Base-by-base conservation (phyloP, 2,329 filamentous ascomycete genomes). In the Myriosclerotinia curreyana region DNA sequence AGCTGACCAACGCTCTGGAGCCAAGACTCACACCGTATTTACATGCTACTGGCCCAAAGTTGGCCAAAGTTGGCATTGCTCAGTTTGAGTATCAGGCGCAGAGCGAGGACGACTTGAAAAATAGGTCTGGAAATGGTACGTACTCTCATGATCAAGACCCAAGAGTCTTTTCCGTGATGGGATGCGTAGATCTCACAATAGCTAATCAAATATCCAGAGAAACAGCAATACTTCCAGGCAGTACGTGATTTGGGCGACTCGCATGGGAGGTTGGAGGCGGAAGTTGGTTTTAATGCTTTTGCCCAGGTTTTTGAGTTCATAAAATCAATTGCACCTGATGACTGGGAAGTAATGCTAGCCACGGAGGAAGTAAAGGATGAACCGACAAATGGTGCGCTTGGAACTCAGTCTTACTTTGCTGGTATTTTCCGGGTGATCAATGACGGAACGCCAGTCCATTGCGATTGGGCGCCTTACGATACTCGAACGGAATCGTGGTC, bases 361-460 rank as follows among this genome's bases (percentile, higher is more conserved):
- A 50, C 56, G 6, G 56, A 60, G 31, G 44, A 38, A 28, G n/a
- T 60, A 28, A 44, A 50, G 5, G 34, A 60, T 6, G 56, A 36
- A n/a, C n/a, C 9, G 36, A 20, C 31, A n/a, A 54, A 40, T 54
- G 52, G 34, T 15, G 14, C n/a, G 12, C 9, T 34, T 4, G 12
- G 3, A 17, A 31, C 49, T 15, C 54, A 58, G 31, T 58, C 40
- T 46, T 58, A 58, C 28, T 58, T 58, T 22, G 54, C 5, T 58
- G 86, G 85, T 44, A 88, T 66, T 20, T 55, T 54, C 15, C 38
- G 17, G 74, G 69, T 22, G 74, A 66, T n/a, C 75, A 66, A 51
- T 74, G 68, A 75, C 74, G 76, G 20, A 70, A 73, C 42, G 74
- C 75, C 31, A 52, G 58, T 76, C 71, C 62, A 76, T 72, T 58